Evolutionary conservation across 176 grass and related monocot species (phyloP).

Genomic region (Themeda triandra): DNA sequence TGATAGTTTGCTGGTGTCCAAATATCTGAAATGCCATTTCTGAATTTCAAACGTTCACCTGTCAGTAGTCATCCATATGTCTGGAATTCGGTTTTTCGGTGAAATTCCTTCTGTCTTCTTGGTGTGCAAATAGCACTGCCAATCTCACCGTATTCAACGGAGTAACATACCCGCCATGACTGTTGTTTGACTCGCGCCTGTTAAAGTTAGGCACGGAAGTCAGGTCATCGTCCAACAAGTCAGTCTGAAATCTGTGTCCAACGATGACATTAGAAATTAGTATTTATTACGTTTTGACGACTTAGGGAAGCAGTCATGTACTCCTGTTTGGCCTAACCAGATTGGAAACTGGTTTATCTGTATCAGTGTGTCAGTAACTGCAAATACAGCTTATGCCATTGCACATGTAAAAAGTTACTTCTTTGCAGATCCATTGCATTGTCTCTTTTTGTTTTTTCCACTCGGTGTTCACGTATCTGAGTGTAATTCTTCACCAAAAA

Average conservation of each 20-base stretch:
- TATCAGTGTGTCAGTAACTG: conserved; percentile 4
- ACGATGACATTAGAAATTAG: not conserved
- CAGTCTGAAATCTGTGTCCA: not conserved
- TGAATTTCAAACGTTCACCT: not conserved
- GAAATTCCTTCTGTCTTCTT: not conserved
- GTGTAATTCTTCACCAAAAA: too few species aligned
- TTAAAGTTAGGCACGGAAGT: conserved; percentile 17
- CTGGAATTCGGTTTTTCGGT: not conserved
- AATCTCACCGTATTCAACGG: not conserved
- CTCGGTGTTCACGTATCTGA: not conserved
- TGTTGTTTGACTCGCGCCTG: not conserved
- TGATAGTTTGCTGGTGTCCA: not conserved
- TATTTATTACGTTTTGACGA: not conserved
- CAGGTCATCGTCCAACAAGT: conserved; percentile 5
- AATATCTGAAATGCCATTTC: not conserved
- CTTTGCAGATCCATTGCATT: not conserved
- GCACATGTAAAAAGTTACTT: not conserved
- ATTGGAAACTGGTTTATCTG: conserved; percentile 10
- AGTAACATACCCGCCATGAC: not conserved
- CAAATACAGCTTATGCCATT: not conserved
- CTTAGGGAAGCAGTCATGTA: not conserved
- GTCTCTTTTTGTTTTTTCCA: not conserved
- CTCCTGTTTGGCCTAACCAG: not conserved
- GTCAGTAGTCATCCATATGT: not conserved
- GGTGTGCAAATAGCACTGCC: not conserved